Base-by-base conservation (phyloP, 805 yeast species). In the Candida ortonii region DNA sequence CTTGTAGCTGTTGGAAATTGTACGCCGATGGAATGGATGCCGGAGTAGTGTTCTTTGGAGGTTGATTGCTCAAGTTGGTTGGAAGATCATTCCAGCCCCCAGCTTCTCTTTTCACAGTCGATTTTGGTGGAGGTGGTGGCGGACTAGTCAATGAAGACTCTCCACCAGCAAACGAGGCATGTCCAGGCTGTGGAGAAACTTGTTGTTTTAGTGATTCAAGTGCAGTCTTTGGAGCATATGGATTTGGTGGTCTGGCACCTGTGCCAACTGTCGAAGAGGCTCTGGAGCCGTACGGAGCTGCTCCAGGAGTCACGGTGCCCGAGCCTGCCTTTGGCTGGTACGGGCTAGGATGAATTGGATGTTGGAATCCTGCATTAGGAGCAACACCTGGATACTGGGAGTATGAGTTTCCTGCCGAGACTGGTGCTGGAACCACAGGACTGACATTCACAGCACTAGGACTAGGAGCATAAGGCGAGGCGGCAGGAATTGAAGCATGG, bases 51-150 rank as follows among this genome's bases (percentile, higher is more conserved):
- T 55, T 47, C 30, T 49, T 52, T n/a, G 57, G 34, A 28, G 48
- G 52, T 30, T 50, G 45, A 7, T 50, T 17, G 21, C 56, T 50
- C 38, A 61, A 29, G 18, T 68, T 61, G 8, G 73, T 68, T 31
- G 87, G 86, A 41, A 80, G 61, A 51, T 79, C 85, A 48, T 79
- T 80, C 86, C 87, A 80, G 3, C 85, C 86, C 23, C 79, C 84
- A 23, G 73, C 73, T 26, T 75, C 75, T 34, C 58, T 60, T 37
- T 68, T 71, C 39, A 44, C 47, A 16, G 54, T 59, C 8, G 55
- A 43, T 15, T 44, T 45, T 15, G 55, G 54, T 7, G 46, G 46
- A 30, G 46, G 48, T 7, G 46, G 46, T 28, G 46, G 48, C 28
- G 60, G 59, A 10, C 55, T 38, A 17, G 55, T 35, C 14, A 55